Evolutionary conservation across 148 eudicot species (phyloP).

Genomic region (Rhododendron kiyosumense): DNA sequence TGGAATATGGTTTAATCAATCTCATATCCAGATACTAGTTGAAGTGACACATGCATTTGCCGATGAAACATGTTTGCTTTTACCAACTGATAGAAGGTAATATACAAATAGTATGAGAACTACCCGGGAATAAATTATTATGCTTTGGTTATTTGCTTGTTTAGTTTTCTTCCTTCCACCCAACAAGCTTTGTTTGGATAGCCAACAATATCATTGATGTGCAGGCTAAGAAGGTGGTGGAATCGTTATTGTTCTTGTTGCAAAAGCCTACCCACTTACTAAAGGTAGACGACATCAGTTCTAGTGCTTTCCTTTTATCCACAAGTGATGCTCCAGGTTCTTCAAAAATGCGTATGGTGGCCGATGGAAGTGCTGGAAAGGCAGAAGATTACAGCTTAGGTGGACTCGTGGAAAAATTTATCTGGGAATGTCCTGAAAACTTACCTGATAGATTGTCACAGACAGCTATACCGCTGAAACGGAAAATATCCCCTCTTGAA

Average conservation of each 20-base stretch:
- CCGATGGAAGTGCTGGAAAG: conserved; percentile 51
- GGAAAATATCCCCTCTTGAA: conserved; percentile 64
- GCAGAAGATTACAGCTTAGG: conserved; percentile 45
- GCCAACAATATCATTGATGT: conserved; percentile 6
- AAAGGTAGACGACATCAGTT: conserved; percentile 30
- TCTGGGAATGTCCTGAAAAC: conserved; percentile 97
- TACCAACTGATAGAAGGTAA: not conserved
- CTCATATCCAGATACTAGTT: not conserved
- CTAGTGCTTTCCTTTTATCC: conserved; percentile 25
- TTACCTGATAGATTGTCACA: conserved; percentile 71
- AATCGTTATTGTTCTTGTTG: conserved; percentile 46
- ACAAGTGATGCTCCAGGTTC: conserved; percentile 31
- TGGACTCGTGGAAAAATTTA: conserved; percentile 56
- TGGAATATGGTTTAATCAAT: not conserved
- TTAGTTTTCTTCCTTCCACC: not conserved
- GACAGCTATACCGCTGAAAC: conserved; percentile 51
- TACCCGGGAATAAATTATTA: not conserved
- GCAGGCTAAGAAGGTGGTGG: conserved; percentile 61
- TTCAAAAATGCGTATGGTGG: conserved; percentile 50
- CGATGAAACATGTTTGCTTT: not conserved
- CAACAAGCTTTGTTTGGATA: not conserved
- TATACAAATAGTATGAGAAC: not conserved
- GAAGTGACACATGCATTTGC: not conserved
- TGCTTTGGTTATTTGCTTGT: not conserved
- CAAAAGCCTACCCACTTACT: conserved; percentile 37